phyloP scores from a whole-genome alignment of 2,329 filamentous ascomycete genomes.

The Daldinia sp. region DNA sequence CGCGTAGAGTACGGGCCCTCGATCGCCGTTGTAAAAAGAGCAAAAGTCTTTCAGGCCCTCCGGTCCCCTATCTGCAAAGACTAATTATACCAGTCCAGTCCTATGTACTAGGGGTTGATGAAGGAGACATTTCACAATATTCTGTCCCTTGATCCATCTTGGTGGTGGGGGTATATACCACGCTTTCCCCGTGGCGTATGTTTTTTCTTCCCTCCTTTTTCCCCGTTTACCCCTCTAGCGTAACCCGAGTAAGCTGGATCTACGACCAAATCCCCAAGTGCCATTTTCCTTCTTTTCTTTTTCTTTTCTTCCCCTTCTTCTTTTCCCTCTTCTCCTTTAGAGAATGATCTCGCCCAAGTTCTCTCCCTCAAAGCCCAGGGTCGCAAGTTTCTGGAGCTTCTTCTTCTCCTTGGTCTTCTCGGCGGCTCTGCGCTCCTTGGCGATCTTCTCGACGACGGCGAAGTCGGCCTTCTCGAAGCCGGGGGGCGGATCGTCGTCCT shows the following conservation, averaged over 20 bases:
- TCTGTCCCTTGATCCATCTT: constrained; percentile 59
- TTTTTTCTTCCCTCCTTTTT: background rate
- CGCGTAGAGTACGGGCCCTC: background rate
- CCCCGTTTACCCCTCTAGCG: background rate
- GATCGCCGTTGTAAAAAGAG: constrained; percentile 11
- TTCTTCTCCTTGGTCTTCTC: constrained; percentile 81
- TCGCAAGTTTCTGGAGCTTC: constrained; percentile 76
- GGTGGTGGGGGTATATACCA: constrained; percentile 14
- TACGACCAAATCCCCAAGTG: background rate
- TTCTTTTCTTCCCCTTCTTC: background rate
- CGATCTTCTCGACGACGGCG: constrained; percentile 77
- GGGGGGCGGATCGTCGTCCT: constrained; percentile 85
- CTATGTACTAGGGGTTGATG: constrained; percentile 24
- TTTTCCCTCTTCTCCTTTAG: constrained; percentile 19
- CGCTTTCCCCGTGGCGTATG: constrained; percentile 12
- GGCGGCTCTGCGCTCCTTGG: constrained; percentile 75
- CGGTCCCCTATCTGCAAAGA: constrained; percentile 12
- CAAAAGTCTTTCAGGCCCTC: constrained; percentile 5
- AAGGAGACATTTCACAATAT: constrained; percentile 72
- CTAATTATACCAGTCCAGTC: background rate
- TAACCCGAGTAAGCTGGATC: background rate
- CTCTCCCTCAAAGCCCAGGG: constrained; percentile 89
- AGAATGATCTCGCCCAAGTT: constrained; percentile 80
- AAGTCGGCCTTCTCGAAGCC: constrained; percentile 75
- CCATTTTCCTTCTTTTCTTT: constrained; percentile 1